These are phyloP conservation scores for Lactarius psammicola DNA, from an alignment of 768 basidiomycete genomes.

Conservation along the genomic window DNA sequence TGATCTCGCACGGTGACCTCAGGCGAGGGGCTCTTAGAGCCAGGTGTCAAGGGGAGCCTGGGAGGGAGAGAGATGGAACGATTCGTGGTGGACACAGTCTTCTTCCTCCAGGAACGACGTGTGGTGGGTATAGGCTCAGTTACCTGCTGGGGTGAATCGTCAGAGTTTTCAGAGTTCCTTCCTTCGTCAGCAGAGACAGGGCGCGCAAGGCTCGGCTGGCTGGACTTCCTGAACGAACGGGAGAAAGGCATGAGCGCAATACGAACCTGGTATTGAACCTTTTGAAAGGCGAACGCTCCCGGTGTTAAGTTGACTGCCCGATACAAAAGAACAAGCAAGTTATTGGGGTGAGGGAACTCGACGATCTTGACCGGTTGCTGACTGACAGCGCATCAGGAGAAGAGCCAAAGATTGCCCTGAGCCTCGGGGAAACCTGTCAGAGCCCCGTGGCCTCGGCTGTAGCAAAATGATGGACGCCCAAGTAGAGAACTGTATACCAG, in stretches of 20 bases:
- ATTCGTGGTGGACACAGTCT: not conserved
- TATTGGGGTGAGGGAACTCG: not conserved
- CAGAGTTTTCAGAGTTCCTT: not conserved
- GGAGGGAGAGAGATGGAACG: not conserved
- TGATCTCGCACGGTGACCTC: not conserved
- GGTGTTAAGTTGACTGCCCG: constrained; percentile 3
- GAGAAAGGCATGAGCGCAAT: constrained; percentile 1
- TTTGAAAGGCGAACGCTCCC: not conserved
- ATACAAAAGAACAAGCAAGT: not conserved
- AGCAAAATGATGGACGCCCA: no score
- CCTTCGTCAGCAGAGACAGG: not conserved
- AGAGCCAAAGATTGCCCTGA: no score
- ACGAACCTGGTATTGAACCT: not conserved
- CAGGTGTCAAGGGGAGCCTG: not conserved
- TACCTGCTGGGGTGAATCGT: not conserved
- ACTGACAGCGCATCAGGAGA: no score
- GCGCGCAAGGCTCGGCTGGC: constrained; percentile 2
- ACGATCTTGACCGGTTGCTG: no score
- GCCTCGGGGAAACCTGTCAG: no score
- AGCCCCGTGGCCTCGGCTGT: no score
- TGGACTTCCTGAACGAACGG: constrained; percentile 10
- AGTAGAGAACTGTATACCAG: no score
- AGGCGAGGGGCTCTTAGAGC: not conserved
- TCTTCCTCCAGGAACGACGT: constrained; percentile 5
- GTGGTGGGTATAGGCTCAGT: not conserved